A percentile compares a stretch with the other conserved stretches of the same genome.
These are phyloP conservation scores for Aspergillus pseudoterreus DNA, from an alignment of 2,329 filamentous ascomycete genomes.

Conservation along the genomic window DNA sequence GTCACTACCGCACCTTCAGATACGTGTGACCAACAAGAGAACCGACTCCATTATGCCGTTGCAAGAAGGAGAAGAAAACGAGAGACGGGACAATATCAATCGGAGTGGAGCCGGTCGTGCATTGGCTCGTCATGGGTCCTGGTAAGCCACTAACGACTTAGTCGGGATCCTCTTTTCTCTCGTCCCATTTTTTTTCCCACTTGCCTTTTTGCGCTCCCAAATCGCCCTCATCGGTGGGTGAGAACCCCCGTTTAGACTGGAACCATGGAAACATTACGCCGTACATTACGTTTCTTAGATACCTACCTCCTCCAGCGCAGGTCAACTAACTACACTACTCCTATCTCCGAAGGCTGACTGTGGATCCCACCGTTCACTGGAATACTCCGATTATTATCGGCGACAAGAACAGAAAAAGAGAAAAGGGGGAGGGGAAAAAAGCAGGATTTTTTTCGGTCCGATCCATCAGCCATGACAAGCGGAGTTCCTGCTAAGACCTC, in stretches of 20 bases:
- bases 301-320: neutral
- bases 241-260: slow-evolving; percentile 15
- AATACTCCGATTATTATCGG: neutral
- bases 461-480: neutral
- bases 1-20: no score
- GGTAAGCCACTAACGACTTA: no score
- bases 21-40: no score
- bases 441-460: neutral
- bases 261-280: slow-evolving; percentile 15
- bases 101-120: slow-evolving; percentile 14
- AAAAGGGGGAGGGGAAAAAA: neutral
- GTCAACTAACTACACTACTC: no score
- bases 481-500: neutral
- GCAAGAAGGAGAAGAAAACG: slow-evolving; percentile 13
- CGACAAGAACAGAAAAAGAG: neutral
- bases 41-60: neutral
- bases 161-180: no score
- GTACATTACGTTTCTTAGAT: neutral
- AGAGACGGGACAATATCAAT: slow-evolving; percentile 11
- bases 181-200: no score
- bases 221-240: neutral
- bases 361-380: neutral
- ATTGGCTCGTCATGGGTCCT: slow-evolving; percentile 8
- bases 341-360: neutral
- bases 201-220: no score